Conservation (phyloP, 768 basidiomycete species). For the Symmetrospora coprosmae region DNA sequence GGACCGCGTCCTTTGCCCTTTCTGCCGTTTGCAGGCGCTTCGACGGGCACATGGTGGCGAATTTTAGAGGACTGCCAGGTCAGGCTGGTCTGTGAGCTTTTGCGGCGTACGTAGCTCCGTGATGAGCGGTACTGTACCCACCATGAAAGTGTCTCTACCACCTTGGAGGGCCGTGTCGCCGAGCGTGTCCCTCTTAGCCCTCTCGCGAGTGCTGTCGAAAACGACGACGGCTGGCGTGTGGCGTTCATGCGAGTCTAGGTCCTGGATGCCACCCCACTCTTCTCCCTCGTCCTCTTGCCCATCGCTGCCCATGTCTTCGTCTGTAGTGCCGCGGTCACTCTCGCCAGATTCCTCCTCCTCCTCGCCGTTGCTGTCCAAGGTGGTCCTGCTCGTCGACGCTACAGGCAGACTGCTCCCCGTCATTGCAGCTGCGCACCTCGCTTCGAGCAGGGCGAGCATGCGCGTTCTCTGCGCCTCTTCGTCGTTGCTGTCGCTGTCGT, state of each 20-base stretch:
- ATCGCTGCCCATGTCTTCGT: not conserved
- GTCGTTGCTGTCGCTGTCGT: not conserved
- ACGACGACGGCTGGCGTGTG: not conserved
- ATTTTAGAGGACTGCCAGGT: constrained; percentile 9
- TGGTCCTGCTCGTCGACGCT: not conserved
- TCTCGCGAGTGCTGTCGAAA: not conserved
- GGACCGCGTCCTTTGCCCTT: constrained; percentile 2
- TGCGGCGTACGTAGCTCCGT: too few relatives aligned
- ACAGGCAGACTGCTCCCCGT: too few relatives aligned
- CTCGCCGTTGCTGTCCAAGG: not conserved
- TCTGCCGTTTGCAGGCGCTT: not conserved
- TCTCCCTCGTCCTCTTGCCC: not conserved
- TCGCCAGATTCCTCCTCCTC: not conserved
- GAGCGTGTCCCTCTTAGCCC: not conserved
- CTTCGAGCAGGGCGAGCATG: too few relatives aligned
- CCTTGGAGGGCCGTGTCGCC: too few relatives aligned
- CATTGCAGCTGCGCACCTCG: too few relatives aligned
- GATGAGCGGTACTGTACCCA: too few relatives aligned
- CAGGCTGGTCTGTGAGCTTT: not conserved
- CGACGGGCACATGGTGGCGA: not conserved
- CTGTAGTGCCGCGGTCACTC: not conserved
- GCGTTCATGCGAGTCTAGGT: not conserved
- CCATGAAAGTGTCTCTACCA: constrained; percentile 9
- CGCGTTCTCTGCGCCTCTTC: too few relatives aligned
- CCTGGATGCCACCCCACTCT: constrained; percentile 11